phyloP scores from a whole-genome alignment of 2,329 filamentous ascomycete species.

The Penicillium expansum region DNA sequence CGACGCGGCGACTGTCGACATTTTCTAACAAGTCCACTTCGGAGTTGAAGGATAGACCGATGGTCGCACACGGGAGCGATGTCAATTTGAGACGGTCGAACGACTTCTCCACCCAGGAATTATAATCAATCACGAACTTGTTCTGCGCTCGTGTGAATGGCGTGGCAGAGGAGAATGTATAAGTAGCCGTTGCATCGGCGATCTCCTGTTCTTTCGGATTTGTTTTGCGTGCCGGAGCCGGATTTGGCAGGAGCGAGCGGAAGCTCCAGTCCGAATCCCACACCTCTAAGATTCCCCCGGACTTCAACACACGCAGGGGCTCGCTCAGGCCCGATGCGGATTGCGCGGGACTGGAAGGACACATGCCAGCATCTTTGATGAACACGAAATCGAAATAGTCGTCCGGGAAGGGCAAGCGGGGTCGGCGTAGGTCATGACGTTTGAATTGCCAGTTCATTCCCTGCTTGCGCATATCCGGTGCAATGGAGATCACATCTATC shows the following conservation, averaged over 20 bases:
- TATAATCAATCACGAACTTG: conserved; percentile 77
- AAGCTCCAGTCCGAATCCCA: conserved; percentile 88
- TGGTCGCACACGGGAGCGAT: conserved; percentile 72
- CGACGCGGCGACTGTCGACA: conserved; percentile 71
- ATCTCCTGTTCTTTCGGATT: conserved; percentile 62
- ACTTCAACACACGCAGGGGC: conserved; percentile 70
- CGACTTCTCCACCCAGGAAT: conserved; percentile 74
- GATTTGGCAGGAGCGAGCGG: conserved; percentile 77
- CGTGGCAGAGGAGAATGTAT: conserved; percentile 77
- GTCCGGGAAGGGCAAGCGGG: conserved; percentile 74
- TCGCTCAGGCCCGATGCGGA: conserved; percentile 65
- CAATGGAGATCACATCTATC: conserved; percentile 73
- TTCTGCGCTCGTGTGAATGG: conserved; percentile 79
- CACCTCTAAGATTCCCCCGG: conserved; percentile 77
- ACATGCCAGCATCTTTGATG: conserved; percentile 76
- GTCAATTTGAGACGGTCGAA: conserved; percentile 69
- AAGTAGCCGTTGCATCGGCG: conserved; percentile 71
- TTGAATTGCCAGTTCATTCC: conserved; percentile 87
- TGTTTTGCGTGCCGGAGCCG: conserved; percentile 57
- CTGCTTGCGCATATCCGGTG: conserved; percentile 62
- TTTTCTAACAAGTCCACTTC: conserved; percentile 71
- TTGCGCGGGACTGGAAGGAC: conserved; percentile 56
- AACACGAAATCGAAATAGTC: conserved; percentile 85
- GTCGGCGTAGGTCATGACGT: conserved; percentile 75
- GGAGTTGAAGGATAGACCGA: conserved; percentile 74